phyloP scores from a whole-genome alignment of 208 protist species.

The Crithidia thermophila region DNA sequence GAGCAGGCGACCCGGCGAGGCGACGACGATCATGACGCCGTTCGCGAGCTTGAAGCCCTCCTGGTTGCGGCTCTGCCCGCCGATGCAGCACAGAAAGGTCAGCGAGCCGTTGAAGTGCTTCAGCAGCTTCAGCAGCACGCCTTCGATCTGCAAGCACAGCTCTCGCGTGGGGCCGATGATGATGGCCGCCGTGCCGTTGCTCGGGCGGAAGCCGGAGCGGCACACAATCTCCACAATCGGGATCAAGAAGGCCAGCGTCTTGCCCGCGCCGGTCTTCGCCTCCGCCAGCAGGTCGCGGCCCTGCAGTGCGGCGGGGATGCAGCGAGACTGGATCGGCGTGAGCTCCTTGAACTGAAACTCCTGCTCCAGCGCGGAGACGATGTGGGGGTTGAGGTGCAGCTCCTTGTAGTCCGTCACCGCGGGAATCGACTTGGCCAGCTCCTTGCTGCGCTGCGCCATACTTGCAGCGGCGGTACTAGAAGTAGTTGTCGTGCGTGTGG shows the following conservation, averaged over 20 bases:
- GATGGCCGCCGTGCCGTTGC: conserved; percentile 97
- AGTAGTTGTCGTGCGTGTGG: no score
- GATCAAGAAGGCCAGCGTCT: conserved; percentile 99
- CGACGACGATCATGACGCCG: conserved; percentile 91
- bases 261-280: conserved; percentile 96
- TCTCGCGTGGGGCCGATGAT: conserved; percentile 99
- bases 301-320: conserved; percentile 88
- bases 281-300: conserved; percentile 92
- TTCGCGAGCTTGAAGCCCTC: conserved; percentile 89
- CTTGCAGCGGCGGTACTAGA: conserved; percentile 4
- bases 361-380: conserved; percentile 75
- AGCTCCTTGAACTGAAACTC: conserved; percentile 95
- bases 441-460: conserved; percentile 25
- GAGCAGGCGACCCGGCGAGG: conserved; percentile 95
- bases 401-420: conserved; percentile 80
- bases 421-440: conserved; percentile 42
- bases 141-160: conserved; percentile 98
- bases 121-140: conserved; percentile 94
- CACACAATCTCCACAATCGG: conserved; percentile 98
- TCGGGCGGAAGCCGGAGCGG: conserved; percentile 93
- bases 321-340: conserved; percentile 95
- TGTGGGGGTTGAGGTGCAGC: conserved; percentile 87
- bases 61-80: conserved; percentile 89
- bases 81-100: conserved; percentile 91
- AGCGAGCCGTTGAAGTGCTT: conserved; percentile 92